These are phyloP conservation scores for Aspergillus sp. DNA, from an alignment of 2,329 filamentous ascomycete genomes.

Conservation along the genomic window DNA sequence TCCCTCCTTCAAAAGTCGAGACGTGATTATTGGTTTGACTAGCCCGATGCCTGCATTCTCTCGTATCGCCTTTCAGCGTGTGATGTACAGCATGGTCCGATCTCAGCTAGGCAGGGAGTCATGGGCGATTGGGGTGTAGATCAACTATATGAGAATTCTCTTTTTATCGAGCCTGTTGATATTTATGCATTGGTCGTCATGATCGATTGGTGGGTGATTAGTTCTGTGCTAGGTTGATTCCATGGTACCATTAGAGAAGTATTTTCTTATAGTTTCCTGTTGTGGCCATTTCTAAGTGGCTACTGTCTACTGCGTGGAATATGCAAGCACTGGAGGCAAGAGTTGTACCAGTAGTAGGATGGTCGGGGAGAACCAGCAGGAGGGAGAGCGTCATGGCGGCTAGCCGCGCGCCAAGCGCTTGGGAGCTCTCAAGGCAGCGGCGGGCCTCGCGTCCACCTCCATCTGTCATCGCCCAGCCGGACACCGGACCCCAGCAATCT, in stretches of 20 bases:
- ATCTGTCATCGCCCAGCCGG: slow-evolving; percentile 28
- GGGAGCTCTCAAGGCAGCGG: slow-evolving; percentile 30
- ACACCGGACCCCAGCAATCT: slow-evolving; percentile 15
- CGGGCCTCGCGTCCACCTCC: slow-evolving; percentile 30
- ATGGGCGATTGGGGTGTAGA: neutral
- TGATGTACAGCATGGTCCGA: slow-evolving; percentile 18
- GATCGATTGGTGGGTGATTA: too few species aligned
- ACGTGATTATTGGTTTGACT: slow-evolving; percentile 8
- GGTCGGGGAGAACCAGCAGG: too few species aligned
- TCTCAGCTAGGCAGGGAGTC: neutral
- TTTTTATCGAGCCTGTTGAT: neutral
- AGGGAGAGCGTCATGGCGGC: slow-evolving; percentile 3
- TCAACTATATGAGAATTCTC: neutral
- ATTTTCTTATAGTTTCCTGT: too few species aligned
- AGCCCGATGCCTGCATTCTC: neutral
- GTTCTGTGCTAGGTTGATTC: too few species aligned
- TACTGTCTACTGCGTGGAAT: too few species aligned
- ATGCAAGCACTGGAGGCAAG: too few species aligned
- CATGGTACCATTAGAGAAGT: too few species aligned
- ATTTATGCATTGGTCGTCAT: neutral
- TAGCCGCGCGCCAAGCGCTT: slow-evolving; percentile 31
- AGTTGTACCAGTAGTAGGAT: too few species aligned
- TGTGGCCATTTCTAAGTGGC: too few species aligned
- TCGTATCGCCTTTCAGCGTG: slow-evolving; percentile 15
- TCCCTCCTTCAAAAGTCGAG: slow-evolving; percentile 14